Evolutionary conservation across 2,329 filamentous ascomycete genomes (phyloP).

Genomic region (Cercospora brassicicola): DNA sequence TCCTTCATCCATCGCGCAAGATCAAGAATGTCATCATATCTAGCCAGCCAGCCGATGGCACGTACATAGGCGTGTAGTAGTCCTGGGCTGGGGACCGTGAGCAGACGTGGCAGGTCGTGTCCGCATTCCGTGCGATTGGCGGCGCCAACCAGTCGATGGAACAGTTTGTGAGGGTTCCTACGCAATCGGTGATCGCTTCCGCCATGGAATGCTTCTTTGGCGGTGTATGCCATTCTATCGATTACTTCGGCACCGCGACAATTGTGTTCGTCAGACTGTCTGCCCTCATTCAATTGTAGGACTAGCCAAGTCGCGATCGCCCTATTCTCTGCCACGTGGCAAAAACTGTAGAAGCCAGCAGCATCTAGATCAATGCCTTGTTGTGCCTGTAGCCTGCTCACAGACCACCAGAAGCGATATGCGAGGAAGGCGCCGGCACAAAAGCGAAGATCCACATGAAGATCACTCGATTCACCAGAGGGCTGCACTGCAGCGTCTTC

Average conservation of each 20-base stretch:
- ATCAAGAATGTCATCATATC: slow-evolving; percentile 58
- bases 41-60: slow-evolving; percentile 61
- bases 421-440: slow-evolving; percentile 26
- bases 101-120: slow-evolving; percentile 36
- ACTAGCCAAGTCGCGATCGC: slow-evolving; percentile 31
- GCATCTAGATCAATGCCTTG: slow-evolving; percentile 39
- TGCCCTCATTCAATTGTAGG: not conserved
- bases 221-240: not conserved
- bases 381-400: slow-evolving; percentile 19
- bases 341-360: slow-evolving; percentile 35
- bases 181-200: not conserved
- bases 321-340: slow-evolving; percentile 37
- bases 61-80: slow-evolving; percentile 63
- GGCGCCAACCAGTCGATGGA: not conserved
- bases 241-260: not conserved
- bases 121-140: not conserved
- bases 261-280: not conserved
- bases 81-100: slow-evolving; percentile 49
- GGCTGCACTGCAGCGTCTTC: not conserved
- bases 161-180: not conserved
- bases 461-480: not conserved
- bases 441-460: not conserved
- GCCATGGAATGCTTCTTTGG: not conserved
- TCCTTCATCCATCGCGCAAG: slow-evolving; percentile 61
- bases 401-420: slow-evolving; percentile 24